A percentile compares a stretch with the other conserved stretches of the same genome.
Conservation (phyloP, 1,284 basidiomycete species). For the Rugosomyces carneus region DNA sequence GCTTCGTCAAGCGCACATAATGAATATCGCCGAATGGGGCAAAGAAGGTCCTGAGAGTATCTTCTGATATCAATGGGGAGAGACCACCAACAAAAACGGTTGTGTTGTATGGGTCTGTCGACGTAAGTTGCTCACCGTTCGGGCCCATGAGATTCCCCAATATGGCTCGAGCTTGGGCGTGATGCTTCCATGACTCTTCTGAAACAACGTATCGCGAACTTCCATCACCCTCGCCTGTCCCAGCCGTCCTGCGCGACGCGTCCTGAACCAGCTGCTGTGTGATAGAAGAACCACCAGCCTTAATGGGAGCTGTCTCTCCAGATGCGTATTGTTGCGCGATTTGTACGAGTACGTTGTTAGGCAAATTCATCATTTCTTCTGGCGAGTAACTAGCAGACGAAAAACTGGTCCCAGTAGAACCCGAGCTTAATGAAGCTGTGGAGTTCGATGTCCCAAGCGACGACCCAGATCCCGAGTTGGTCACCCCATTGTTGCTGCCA, state of each 20-base stretch:
- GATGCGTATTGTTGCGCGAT: conserved; percentile 42
- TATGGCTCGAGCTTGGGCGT: conserved; percentile 73
- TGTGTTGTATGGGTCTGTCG: conserved; percentile 86
- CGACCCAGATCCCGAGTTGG: conserved; percentile 47
- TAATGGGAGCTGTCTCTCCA: conserved; percentile 27
- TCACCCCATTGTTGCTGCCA: conserved; percentile 32
- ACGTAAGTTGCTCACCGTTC: conserved; percentile 77
- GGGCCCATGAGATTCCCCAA: conserved; percentile 75
- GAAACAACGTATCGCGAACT: conserved; percentile 50
- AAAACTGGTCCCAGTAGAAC: conserved; percentile 39
- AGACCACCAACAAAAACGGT: conserved; percentile 90
- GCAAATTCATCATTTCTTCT: conserved; percentile 44
- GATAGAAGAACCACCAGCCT: conserved; percentile 22
- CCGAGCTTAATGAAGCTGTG: conserved; percentile 49
- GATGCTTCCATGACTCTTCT: conserved; percentile 79
- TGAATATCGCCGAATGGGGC: conserved; percentile 88
- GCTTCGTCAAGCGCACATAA: conserved; percentile 51
- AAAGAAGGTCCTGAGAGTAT: conserved; percentile 84
- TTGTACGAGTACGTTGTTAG: conserved; percentile 37
- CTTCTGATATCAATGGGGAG: conserved; percentile 81
- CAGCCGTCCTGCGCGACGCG: conserved; percentile 23
- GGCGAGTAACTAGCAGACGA: conserved; percentile 40
- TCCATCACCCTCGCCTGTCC: conserved; percentile 27
- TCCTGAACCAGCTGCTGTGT: conserved; percentile 24
- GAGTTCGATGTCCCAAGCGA: conserved; percentile 52